Evolutionary conservation across 768 basidiomycete genomes (phyloP).

Genomic region (Suillus alpinus): DNA sequence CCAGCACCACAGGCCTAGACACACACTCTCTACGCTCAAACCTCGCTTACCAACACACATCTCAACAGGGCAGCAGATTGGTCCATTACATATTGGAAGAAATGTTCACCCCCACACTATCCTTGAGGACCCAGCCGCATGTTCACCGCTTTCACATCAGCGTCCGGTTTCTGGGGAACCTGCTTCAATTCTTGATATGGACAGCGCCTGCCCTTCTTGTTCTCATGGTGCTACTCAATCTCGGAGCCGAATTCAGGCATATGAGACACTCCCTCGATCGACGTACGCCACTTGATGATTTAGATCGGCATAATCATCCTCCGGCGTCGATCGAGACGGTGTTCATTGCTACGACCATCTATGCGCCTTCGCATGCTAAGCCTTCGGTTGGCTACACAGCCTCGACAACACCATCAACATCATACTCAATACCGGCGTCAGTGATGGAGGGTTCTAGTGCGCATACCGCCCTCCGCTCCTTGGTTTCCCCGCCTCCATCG

Average conservation of each 20-base stretch:
- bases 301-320: constrained; percentile 7
- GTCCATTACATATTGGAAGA: constrained; percentile 56
- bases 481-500: constrained; percentile 5
- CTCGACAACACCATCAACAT: constrained; percentile 4
- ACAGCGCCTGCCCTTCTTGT: constrained; percentile 16
- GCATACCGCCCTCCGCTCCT: background rate
- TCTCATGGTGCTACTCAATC: constrained; percentile 20
- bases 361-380: constrained; percentile 11
- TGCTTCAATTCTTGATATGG: constrained; percentile 15
- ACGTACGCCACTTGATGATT: constrained; percentile 8
- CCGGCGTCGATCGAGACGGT: constrained; percentile 22
- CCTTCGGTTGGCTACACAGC: background rate
- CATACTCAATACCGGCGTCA: constrained; percentile 10
- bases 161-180: constrained; percentile 11
- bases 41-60: constrained; percentile 47
- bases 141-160: constrained; percentile 5
- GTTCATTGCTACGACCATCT: constrained; percentile 28
- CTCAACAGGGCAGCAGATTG: constrained; percentile 42
- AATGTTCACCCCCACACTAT: constrained; percentile 57
- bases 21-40: constrained; percentile 51
- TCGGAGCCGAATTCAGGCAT: constrained; percentile 25
- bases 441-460: constrained; percentile 9
- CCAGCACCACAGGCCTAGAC: constrained; percentile 36
- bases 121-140: constrained; percentile 26
- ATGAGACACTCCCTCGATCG: constrained; percentile 25